Base-by-base conservation (phyloP, 2,329 filamentous ascomycete species). In the Aspergillus bombycis region DNA sequence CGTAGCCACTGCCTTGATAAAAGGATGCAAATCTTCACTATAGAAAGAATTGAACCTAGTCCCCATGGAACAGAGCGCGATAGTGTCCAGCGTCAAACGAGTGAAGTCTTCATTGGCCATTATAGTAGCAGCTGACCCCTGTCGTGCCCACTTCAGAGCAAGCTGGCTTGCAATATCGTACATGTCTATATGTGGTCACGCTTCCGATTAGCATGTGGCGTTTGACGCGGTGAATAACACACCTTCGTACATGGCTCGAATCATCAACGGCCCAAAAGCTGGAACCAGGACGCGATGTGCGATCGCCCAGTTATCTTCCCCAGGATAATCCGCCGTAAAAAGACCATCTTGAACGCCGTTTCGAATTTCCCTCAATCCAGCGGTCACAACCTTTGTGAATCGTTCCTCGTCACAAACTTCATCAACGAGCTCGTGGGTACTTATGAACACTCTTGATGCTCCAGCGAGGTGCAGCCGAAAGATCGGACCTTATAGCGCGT, bases 31-130 rank as follows among this genome's bases (percentile, higher is more conserved):
- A 10, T 87, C 81, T 16, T 91, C 85, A 32, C 83, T 82, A 72
- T 93, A 93, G 76, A 89, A 92, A 1, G 86, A 89, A 77, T 93
- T 93, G 82, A 93, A 93, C 21, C 90, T 87, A 63, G 84, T 89
- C 43, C 86, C 85, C 87, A 91, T 90, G n/a, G 86, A 81, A 74
- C 89, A 90, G 32, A 93, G 82, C 1, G 88, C 89, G 10, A 93
- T 83, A 0, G 89, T 90, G 72, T 93, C 91, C 2, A 93, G 83
- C 0, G 90, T 88, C 36, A 93, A 79, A n/a, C 90, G 84, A 2
- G 90, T 91, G 66, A 91, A 91, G 74, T 92, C 89, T 21, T 90
- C 87, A 0, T 86, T 83, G 0, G 86, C 85, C 52, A 82, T 79
- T 62, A 93, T 89, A 11, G 84, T 79, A 52, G 82, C 74, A 1